These are phyloP conservation scores for Rhodotorula sp. DNA, from an alignment of 1,284 basidiomycete species.

Conservation along the genomic window DNA sequence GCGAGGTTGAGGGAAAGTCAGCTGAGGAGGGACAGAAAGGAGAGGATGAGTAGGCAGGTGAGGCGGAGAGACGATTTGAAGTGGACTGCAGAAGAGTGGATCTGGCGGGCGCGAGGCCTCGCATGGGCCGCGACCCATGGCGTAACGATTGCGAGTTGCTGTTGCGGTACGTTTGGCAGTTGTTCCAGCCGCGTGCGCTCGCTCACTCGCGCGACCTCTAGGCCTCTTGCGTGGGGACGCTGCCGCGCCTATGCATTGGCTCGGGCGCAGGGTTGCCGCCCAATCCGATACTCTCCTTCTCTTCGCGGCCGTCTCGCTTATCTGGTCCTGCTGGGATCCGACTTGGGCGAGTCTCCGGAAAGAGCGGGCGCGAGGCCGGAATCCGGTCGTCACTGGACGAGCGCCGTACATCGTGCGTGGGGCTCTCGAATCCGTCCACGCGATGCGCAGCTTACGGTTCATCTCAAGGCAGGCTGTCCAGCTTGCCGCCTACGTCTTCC, in stretches of 20 bases:
- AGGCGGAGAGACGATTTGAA: not conserved
- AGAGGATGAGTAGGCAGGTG: not conserved
- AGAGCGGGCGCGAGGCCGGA: not conserved
- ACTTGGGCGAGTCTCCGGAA: slow-evolving; percentile 20
- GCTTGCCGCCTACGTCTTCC: slow-evolving; percentile 3
- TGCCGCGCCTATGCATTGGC: not conserved
- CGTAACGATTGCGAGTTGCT: not conserved
- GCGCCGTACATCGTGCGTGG: slow-evolving; percentile 17
- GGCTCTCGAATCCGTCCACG: no score
- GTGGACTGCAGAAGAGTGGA: not conserved
- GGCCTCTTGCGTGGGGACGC: not conserved
- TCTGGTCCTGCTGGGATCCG: slow-evolving; percentile 41
- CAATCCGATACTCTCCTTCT: not conserved
- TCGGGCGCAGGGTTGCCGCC: no score
- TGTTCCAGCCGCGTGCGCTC: not conserved
- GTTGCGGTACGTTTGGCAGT: not conserved
- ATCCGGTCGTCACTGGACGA: not conserved
- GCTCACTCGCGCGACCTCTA: not conserved
- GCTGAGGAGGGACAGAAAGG: not conserved
- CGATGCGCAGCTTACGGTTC: not conserved
- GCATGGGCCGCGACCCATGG: slow-evolving; percentile 21
- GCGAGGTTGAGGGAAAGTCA: slow-evolving; percentile 32
- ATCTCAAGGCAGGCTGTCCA: not conserved
- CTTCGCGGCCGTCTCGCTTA: slow-evolving; percentile 12
- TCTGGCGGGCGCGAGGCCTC: slow-evolving; percentile 30